phyloP scores from a whole-genome alignment of 768 basidiomycete genomes.

The Lactarius hengduanensis region DNA sequence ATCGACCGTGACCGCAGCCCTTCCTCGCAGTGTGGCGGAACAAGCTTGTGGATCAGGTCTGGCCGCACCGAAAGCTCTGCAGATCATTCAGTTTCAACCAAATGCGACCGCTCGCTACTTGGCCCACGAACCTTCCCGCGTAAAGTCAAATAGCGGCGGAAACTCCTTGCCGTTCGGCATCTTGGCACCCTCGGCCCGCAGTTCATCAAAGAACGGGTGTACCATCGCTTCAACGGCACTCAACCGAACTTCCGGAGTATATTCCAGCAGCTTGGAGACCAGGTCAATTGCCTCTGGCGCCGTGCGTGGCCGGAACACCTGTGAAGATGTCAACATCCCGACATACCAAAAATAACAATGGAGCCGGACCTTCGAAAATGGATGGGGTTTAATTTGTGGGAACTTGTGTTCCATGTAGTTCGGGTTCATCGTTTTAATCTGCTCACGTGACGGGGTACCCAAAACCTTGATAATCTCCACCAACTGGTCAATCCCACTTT shows the following conservation, averaged over 20 bases:
- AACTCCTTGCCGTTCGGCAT: conserved; percentile 98
- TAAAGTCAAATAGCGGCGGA: conserved; percentile 92
- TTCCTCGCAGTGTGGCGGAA: conserved; percentile 86
- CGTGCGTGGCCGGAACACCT: conserved; percentile 98
- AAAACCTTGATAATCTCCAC: conserved; percentile 99
- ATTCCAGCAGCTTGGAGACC: conserved; percentile 92
- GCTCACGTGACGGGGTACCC: conserved; percentile 96
- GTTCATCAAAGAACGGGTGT: conserved; percentile 96
- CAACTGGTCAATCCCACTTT: conserved; percentile 97
- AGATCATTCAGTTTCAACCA: neutral
- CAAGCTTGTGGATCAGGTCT: conserved; percentile 87
- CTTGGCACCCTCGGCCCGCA: conserved; percentile 83
- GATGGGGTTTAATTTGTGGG: conserved; percentile 99
- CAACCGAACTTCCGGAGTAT: conserved; percentile 92
- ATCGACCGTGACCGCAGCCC: conserved; percentile 86
- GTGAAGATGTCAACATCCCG: conserved; percentile 21
- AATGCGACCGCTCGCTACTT: too few relatives aligned
- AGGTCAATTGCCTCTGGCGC: conserved; percentile 94
- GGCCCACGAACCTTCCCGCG: conserved; percentile 77
- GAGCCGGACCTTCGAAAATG: conserved; percentile 82
- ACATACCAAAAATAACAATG: conserved; percentile 1
- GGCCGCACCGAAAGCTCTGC: conserved; percentile 95
- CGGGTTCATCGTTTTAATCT: conserved; percentile 99
- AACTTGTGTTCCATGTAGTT: conserved; percentile 99
- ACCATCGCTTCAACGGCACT: conserved; percentile 91